These are phyloP conservation scores for Penicillium odoratum DNA, from an alignment of 495 filamentous ascomycete species.

Conservation along the genomic window DNA sequence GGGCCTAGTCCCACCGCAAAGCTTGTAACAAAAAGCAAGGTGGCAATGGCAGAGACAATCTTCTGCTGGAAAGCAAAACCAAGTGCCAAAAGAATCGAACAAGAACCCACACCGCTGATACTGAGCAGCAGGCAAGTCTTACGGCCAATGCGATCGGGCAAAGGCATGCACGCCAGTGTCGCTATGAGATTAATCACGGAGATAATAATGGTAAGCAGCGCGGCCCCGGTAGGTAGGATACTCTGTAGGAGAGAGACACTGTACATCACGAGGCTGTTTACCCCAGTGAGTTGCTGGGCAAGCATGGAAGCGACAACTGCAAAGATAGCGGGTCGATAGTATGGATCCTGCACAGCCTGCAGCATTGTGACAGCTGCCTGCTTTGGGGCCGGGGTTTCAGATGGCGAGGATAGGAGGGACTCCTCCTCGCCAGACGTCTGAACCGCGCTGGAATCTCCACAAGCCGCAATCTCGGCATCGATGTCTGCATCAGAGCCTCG, in stretches of 20 bases:
- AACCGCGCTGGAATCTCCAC: conserved; percentile 53
- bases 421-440: conserved; percentile 48
- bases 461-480: conserved; percentile 68
- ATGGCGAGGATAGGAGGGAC: conserved; percentile 41
- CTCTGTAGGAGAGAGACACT: conserved; percentile 81
- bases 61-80: conserved; percentile 70
- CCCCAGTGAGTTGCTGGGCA: conserved; percentile 86
- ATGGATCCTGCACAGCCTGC: conserved; percentile 60
- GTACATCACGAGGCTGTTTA: conserved; percentile 99
- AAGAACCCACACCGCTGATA: conserved; percentile 78
- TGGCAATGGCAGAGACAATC: conserved; percentile 73
- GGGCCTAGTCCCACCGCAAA: conserved; percentile 93
- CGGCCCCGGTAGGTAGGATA: conserved; percentile 74
- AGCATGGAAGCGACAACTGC: conserved; percentile 90
- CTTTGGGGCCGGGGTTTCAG: conserved; percentile 23
- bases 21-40: conserved; percentile 79
- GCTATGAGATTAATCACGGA: conserved; percentile 83
- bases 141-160: conserved; percentile 84
- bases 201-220: conserved; percentile 78
- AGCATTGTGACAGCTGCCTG: conserved; percentile 62
- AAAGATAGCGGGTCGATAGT: conserved; percentile 73
- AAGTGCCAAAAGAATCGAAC: conserved; percentile 69
- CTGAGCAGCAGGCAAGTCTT: conserved; percentile 79
- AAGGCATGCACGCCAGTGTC: conserved; percentile 74
- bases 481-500: conserved; percentile 69